Evolutionary conservation across 257 asterid genomes (phyloP), one percentile per base, ranked within the genome.

Genomic region (Mitragyna speciosa): DNA sequence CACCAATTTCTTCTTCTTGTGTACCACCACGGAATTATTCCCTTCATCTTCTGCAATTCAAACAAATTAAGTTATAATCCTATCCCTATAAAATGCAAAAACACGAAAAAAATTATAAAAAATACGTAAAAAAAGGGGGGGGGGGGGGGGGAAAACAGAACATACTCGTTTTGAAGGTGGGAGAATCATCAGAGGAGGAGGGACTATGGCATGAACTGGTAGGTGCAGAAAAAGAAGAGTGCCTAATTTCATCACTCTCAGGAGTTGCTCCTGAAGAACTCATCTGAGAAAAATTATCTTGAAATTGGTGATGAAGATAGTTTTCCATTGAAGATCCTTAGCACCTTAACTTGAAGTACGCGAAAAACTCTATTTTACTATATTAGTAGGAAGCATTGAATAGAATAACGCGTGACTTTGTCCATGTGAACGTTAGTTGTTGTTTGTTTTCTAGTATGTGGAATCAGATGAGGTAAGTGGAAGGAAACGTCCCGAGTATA

Each of bases 201-300:
- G 89, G 90, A 51, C 90, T 87, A 4, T 58, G 82, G 56, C 63
- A 69, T 39, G 90, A 71, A 79, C 81, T 87, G 45, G 73, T 52
- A 16, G 88, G 70, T 70, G 80, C 92, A 74, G 92, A 90, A 71
- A 82, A 69, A 75, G 88, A 79, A 83, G 90, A 83, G 20, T 82
- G 81, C 11, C 83, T 77, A 36, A 36, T 36, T 36, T 36, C 41
- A 20, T 83, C 87, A 24, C 85, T 79, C 20, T 85, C 89, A 17
- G 86, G 82, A 56, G 87, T 78, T 47, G 70, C 83, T 36, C 65
- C 58, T 20, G 83, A 88, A 58, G 81, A 85, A 48, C 79, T 64
- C 88, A 64, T 85, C 31, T 74, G 74, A 67, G 71, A 80, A 78
- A 26, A 85, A 76, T 77, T 28, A 72, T 72, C 22, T 75, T 54